Evolutionary conservation across 1,284 basidiomycete genomes (phyloP).

Genomic region (Irpex sp.): DNA sequence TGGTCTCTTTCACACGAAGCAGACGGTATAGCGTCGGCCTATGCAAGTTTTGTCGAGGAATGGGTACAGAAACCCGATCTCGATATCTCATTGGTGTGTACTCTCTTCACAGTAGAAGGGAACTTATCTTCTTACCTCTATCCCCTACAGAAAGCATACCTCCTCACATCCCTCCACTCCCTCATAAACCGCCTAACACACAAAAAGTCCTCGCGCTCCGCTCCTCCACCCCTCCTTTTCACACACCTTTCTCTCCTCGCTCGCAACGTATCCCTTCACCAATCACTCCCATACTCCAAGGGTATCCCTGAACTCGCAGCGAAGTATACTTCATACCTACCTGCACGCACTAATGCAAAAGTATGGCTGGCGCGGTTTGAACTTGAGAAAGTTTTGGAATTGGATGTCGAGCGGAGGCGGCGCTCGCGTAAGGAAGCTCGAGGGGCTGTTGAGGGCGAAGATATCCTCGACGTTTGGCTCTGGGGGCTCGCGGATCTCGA

Average conservation of each 20-base stretch:
- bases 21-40: conserved; percentile 41
- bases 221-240: conserved; percentile 38
- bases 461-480: conserved; percentile 41
- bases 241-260: conserved; percentile 44
- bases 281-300: conserved; percentile 27
- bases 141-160: conserved; percentile 43
- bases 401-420: conserved; percentile 23
- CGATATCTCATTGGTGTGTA: conserved; percentile 52
- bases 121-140: neutral
- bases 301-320: conserved; percentile 39
- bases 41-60: conserved; percentile 53
- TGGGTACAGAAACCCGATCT: conserved; percentile 46
- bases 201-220: conserved; percentile 18
- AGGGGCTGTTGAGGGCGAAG: conserved; percentile 30
- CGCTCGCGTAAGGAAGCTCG: conserved; percentile 42
- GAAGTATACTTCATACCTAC: conserved; percentile 37
- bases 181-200: conserved; percentile 29
- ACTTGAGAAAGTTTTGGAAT: conserved; percentile 35
- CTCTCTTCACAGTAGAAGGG: neutral
- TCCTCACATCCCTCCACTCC: conserved; percentile 46
- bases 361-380: conserved; percentile 56
- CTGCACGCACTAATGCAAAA: conserved; percentile 28
- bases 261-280: conserved; percentile 20
- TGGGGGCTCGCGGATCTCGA: conserved; percentile 38
- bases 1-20: conserved; percentile 4